These are phyloP conservation scores for Calonectria pauciramosa DNA, from an alignment of 2,329 filamentous ascomycete species.

Conservation along the genomic window DNA sequence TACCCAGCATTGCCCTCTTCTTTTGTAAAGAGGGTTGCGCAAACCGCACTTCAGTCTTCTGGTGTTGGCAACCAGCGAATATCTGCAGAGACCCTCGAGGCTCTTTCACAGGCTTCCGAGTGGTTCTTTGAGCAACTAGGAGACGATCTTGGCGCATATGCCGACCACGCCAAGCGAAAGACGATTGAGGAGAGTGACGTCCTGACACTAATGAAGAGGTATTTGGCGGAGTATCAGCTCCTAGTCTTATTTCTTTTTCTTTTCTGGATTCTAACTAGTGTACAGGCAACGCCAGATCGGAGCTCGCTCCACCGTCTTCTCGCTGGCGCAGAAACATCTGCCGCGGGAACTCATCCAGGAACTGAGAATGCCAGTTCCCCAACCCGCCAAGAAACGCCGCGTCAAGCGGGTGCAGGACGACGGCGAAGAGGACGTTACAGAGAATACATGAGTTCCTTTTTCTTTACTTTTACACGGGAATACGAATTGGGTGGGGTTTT, in stretches of 20 bases:
- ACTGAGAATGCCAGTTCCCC: constrained; percentile 77
- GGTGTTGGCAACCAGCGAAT: constrained; percentile 77
- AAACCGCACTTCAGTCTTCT: constrained; percentile 77
- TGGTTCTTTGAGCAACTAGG: constrained; percentile 94
- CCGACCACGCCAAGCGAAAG: constrained; percentile 84
- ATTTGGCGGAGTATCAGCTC: constrained; percentile 53
- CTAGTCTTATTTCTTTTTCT: constrained; percentile 33
- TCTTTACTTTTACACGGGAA: constrained; percentile 24
- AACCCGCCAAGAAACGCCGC: constrained; percentile 63
- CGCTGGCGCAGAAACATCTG: constrained; percentile 85
- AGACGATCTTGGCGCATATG: constrained; percentile 84
- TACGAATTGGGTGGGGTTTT: constrained; percentile 25
- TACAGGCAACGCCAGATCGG: constrained; percentile 83
- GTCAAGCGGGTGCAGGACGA: constrained; percentile 48
- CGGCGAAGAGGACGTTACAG: constrained; percentile 52
- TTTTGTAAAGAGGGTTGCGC: constrained; percentile 81
- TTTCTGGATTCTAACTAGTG: constrained; percentile 46
- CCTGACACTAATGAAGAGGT: constrained; percentile 86
- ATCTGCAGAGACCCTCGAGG: constrained; percentile 78
- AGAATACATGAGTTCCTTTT: constrained; percentile 48
- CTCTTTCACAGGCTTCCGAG: constrained; percentile 84
- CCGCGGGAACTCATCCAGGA: constrained; percentile 88
- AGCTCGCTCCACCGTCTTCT: constrained; percentile 81
- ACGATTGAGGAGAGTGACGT: constrained; percentile 90
- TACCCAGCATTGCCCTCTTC: constrained; percentile 81